Conservation (phyloP, 2,329 filamentous ascomycete species). For the Pseudopithomyces maydicus region DNA sequence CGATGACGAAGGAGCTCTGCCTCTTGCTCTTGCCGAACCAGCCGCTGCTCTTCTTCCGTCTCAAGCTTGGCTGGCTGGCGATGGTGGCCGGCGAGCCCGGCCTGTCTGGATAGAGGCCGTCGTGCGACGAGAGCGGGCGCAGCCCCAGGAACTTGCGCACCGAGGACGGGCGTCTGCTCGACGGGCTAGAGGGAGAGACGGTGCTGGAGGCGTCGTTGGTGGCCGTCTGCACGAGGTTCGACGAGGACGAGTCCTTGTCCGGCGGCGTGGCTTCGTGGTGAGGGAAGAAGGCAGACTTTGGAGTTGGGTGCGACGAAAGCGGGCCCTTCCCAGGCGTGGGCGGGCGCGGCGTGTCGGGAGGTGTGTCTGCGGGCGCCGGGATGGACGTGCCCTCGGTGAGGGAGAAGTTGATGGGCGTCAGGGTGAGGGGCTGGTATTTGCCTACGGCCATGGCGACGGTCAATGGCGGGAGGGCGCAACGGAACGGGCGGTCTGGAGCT, state of each 20-base stretch:
- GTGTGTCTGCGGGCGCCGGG: conserved; percentile 47
- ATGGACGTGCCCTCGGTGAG: conserved; percentile 50
- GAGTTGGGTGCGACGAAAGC: conserved; percentile 49
- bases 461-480: conserved; percentile 12
- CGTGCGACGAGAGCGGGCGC: conserved; percentile 42
- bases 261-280: conserved; percentile 23
- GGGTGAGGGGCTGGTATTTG: conserved; percentile 44
- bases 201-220: conserved; percentile 37
- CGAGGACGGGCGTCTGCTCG: conserved; percentile 41
- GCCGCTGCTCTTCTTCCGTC: conserved; percentile 44
- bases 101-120: conserved; percentile 43
- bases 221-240: conserved; percentile 25
- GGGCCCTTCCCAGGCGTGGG: conserved; percentile 46
- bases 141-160: conserved; percentile 49
- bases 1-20: conserved; percentile 42
- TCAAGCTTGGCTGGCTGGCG: conserved; percentile 38
- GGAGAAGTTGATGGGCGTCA: conserved; percentile 48
- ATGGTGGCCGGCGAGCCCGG: conserved; percentile 44
- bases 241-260: conserved; percentile 23
- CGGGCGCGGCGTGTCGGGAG: conserved; percentile 44
- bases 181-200: conserved; percentile 39
- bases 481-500: conserved; percentile 12
- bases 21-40: conserved; percentile 49
- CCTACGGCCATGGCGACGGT: conserved; percentile 28
- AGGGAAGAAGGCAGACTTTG: conserved; percentile 34